Evolutionary conservation across 176 grass and related monocot genomes (phyloP), one percentile per base, ranked within the genome.

Genomic region (Dactylis glomerata): DNA sequence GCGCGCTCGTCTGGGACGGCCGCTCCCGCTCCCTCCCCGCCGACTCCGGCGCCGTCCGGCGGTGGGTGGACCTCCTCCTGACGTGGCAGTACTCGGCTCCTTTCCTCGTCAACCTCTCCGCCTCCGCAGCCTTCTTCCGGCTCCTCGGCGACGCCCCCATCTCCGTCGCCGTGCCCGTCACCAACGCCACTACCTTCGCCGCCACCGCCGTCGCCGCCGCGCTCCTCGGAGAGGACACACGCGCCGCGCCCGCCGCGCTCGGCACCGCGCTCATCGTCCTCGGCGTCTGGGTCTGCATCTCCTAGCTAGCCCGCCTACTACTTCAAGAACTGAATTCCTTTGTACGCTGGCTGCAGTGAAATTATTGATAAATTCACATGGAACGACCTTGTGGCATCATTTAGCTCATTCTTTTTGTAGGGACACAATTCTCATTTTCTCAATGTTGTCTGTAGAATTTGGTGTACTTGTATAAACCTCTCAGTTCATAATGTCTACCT

Each of bases 141-240:
- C 91, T 95, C 56, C 92, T 97, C 54, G 87, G 84, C 50, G 80
- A 19, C 33, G 84, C 95, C 57, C 95, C 92, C 45, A 93, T 97
- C 85, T 97, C 90, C 81, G 79, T 97, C 11, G 92, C 92, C 34
- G 95, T 97, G 58, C 95, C 95, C 20, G 92, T 94, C 65, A 97
- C 95, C 64, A 93, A 94, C 79, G 95, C 92, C 84, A 91, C 89
- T 47, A 94, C 92, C 62, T 97, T 97, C 84, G 92, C 95, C 11
- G 87, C 90, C 76, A 97, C 95, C 17, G 90, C 95, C 45, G 87
- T 76, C 36, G 69, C 84, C 8, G 90, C 90, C 36, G 81, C 88
- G 11, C 26, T 88, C 3, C 86, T 97, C 4, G 95, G 95, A 40
- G 92, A 97, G 75, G 87, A 85, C 45, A 89, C 89, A 24, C 92